These are phyloP conservation scores for Ilex asprella DNA, from an alignment of 257 asterid genomes.

Conservation along the genomic window DNA sequence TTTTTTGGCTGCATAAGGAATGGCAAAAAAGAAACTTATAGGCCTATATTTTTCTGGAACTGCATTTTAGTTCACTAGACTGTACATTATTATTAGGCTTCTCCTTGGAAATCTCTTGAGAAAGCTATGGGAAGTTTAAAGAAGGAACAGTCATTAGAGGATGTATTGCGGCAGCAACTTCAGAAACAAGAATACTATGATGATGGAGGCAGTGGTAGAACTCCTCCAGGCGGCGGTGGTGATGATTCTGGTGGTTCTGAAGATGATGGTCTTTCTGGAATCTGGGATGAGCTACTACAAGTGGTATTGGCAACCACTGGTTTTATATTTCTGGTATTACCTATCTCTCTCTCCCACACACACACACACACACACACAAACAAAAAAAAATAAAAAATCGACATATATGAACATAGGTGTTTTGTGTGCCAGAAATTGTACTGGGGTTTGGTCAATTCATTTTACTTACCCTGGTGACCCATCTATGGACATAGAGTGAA, in stretches of 20 bases:
- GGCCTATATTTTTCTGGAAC: neutral
- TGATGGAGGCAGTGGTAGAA: slow-evolving; percentile 54
- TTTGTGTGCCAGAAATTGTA: neutral
- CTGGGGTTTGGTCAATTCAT: neutral
- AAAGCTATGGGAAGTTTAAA: slow-evolving; percentile 47
- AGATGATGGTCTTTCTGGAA: slow-evolving; percentile 32
- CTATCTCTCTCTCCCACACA: neutral
- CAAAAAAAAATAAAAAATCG: no score
- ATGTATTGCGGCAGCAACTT: slow-evolving; percentile 63
- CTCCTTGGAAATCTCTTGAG: slow-evolving; percentile 64
- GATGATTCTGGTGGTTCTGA: slow-evolving; percentile 44
- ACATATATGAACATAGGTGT: neutral
- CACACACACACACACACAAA: neutral
- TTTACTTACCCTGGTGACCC: neutral
- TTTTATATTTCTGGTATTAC: slow-evolving; percentile 52
- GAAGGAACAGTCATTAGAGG: slow-evolving; percentile 60
- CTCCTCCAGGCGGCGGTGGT: slow-evolving; percentile 30
- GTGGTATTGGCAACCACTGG: slow-evolving; percentile 49
- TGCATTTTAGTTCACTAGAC: neutral
- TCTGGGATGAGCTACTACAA: slow-evolving; percentile 51
- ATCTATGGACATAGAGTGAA: no score
- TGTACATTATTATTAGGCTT: slow-evolving; percentile 31
- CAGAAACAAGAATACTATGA: slow-evolving; percentile 57
- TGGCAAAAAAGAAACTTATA: neutral
- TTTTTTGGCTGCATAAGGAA: neutral